A percentile compares a stretch with the other conserved stretches of the same genome.
Conservation (phyloP, 1,284 basidiomycete genomes). For the Cutaneotrichosporon sp. region DNA sequence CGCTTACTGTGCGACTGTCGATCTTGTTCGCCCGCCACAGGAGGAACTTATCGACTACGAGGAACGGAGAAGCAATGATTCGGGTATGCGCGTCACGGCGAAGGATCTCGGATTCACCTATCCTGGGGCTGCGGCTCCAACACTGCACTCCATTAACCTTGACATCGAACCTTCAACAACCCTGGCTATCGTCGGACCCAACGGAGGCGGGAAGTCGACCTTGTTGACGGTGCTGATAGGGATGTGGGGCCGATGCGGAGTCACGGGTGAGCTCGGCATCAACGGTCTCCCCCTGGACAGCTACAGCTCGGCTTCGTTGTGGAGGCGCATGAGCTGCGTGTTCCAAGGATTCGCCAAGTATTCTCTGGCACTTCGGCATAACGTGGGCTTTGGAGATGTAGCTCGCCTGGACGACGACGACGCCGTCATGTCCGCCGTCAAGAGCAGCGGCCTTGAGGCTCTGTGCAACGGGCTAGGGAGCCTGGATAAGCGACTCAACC, state of each 20-base stretch:
- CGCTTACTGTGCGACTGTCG: background rate
- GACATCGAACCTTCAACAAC: conserved; percentile 62
- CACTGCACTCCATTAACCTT: conserved; percentile 63
- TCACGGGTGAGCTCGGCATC: conserved; percentile 57
- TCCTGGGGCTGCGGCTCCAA: conserved; percentile 44
- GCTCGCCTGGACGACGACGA: conserved; percentile 23
- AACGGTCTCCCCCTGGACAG: conserved; percentile 56
- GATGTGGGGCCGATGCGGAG: conserved; percentile 53
- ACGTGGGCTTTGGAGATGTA: conserved; percentile 69
- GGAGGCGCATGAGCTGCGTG: conserved; percentile 65
- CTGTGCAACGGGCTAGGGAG: conserved; percentile 19
- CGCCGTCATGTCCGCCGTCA: conserved; percentile 59
- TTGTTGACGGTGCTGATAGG: conserved; percentile 66
- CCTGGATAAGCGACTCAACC: conserved; percentile 9
- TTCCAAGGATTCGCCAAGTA: conserved; percentile 78
- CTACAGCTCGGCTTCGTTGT: conserved; percentile 53
- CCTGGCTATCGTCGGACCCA: conserved; percentile 55
- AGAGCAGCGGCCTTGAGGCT: conserved; percentile 59
- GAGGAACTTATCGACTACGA: background rate
- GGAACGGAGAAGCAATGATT: background rate
- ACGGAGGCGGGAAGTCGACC: conserved; percentile 12
- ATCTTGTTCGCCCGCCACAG: background rate
- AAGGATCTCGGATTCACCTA: background rate
- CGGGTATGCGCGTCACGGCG: background rate
- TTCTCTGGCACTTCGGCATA: conserved; percentile 66